A percentile compares a stretch with the other conserved stretches of the same genome.
These are phyloP conservation scores for Arthrobotrys sphaeroides DNA, from an alignment of 2,329 filamentous ascomycete genomes.

Conservation along the genomic window DNA sequence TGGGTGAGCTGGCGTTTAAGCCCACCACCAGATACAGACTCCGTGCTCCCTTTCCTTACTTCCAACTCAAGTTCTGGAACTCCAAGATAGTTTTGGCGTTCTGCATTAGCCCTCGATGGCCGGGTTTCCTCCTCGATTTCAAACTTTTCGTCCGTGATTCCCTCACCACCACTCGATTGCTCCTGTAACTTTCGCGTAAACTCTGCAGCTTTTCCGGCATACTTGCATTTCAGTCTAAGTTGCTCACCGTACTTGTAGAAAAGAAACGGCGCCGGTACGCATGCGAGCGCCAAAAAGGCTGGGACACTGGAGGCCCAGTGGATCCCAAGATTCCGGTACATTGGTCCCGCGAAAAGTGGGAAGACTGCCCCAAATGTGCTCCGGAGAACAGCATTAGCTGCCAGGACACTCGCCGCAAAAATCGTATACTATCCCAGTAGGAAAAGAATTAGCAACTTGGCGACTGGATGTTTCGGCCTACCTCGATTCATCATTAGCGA, in stretches of 20 bases:
- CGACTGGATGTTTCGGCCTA: background rate
- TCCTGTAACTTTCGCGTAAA: constrained; percentile 66
- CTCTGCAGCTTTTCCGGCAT: constrained; percentile 72
- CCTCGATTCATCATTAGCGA: constrained; percentile 57
- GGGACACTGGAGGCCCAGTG: constrained; percentile 76
- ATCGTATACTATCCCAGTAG: constrained; percentile 56
- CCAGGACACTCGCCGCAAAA: constrained; percentile 78
- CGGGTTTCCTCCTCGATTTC: background rate
- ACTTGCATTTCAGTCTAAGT: constrained; percentile 76
- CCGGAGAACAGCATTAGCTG: constrained; percentile 70
- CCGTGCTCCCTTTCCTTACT: background rate
- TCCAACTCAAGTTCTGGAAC: background rate
- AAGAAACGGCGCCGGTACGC: constrained; percentile 73
- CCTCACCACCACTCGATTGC: background rate
- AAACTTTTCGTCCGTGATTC: background rate
- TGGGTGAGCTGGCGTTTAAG: constrained; percentile 13
- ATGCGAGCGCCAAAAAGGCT: constrained; percentile 76
- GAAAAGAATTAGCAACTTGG: background rate
- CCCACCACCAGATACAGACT: background rate
- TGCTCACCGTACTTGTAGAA: constrained; percentile 76
- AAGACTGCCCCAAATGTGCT: constrained; percentile 44
- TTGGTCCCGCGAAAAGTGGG: constrained; percentile 52
- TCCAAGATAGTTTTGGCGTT: background rate
- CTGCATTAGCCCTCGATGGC: background rate
- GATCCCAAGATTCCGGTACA: constrained; percentile 69